Conservation (phyloP, 345 rosid species). For the Excoecaria agallocha region DNA sequence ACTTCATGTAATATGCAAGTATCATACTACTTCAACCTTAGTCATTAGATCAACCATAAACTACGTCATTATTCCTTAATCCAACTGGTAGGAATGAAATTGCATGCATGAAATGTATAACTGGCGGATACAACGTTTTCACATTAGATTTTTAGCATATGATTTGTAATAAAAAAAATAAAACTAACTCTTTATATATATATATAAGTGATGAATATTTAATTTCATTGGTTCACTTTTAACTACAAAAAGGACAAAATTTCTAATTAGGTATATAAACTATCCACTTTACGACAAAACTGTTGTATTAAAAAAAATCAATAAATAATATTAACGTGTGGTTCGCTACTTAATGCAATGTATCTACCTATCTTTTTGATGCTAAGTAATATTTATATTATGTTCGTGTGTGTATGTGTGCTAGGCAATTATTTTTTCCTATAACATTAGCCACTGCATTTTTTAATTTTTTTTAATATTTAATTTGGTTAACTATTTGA, state of each 20-base stretch:
- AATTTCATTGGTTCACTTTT: constrained; percentile 6
- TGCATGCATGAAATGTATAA: constrained; percentile 13
- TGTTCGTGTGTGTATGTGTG: too few relatives aligned
- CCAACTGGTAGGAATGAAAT: constrained; percentile 21
- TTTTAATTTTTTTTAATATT: too few relatives aligned
- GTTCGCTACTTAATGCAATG: constrained; percentile 34
- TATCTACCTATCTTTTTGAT: constrained; percentile 22
- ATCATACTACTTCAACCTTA: neutral
- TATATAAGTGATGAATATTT: neutral
- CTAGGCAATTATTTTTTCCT: too few relatives aligned
- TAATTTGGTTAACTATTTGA: too few relatives aligned
- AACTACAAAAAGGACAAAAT: constrained; percentile 34
- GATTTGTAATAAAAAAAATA: neutral
- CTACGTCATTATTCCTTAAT: constrained; percentile 29
- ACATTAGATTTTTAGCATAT: neutral
- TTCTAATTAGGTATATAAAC: constrained; percentile 11
- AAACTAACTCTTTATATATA: neutral
- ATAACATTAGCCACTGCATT: too few relatives aligned
- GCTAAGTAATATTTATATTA: too few relatives aligned
- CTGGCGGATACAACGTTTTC: neutral
- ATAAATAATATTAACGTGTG: neutral
- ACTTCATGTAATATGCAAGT: neutral
- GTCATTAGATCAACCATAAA: constrained; percentile 16
- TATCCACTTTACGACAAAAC: constrained; percentile 29
- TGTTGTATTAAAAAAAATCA: constrained; percentile 16